These are phyloP conservation scores for Chlamydomonas sphaeroides DNA, from an alignment of 139 green algal species.

Conservation along the genomic window DNA sequence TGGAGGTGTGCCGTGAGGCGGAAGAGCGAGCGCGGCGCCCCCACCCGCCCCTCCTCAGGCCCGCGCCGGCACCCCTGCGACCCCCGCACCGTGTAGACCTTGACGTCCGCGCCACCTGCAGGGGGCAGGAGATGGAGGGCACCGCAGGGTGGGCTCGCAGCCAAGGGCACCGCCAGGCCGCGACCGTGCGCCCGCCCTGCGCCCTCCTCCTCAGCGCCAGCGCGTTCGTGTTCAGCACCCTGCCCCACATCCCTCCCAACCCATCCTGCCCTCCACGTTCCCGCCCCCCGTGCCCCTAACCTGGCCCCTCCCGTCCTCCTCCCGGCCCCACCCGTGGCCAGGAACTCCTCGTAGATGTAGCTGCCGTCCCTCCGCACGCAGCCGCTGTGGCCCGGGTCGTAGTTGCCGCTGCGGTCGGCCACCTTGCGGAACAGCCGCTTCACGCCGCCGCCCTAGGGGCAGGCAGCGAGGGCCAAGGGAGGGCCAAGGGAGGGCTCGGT, in stretches of 20 bases:
- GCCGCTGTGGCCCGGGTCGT: constrained; percentile 84
- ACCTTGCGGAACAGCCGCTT: constrained; percentile 98
- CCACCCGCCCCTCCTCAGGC: too few species aligned
- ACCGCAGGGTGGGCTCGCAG: too few species aligned
- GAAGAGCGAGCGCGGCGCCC: too few species aligned
- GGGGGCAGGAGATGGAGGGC: neutral
- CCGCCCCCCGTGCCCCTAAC: neutral
- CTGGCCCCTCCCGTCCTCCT: neutral
- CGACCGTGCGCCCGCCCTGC: too few species aligned
- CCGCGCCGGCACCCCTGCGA: too few species aligned
- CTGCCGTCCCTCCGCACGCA: constrained; percentile 86
- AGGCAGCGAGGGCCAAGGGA: neutral
- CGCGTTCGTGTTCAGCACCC: too few species aligned
- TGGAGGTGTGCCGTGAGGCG: constrained; percentile 41
- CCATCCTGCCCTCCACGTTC: neutral
- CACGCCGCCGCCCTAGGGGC: constrained; percentile 84
- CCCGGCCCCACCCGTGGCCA: constrained; percentile 73
- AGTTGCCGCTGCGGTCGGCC: constrained; percentile 83
- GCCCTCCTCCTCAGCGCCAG: too few species aligned
- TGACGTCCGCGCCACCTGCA: constrained; percentile 96
- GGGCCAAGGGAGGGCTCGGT: too few species aligned
- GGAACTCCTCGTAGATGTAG: constrained; percentile 98
- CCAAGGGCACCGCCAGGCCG: too few species aligned
- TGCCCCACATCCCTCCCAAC: too few species aligned
- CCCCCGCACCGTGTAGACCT: constrained; percentile 89